Evolutionary conservation across 2,329 filamentous ascomycete species (phyloP).

Genomic region (Sordariomycetes sp.): DNA sequence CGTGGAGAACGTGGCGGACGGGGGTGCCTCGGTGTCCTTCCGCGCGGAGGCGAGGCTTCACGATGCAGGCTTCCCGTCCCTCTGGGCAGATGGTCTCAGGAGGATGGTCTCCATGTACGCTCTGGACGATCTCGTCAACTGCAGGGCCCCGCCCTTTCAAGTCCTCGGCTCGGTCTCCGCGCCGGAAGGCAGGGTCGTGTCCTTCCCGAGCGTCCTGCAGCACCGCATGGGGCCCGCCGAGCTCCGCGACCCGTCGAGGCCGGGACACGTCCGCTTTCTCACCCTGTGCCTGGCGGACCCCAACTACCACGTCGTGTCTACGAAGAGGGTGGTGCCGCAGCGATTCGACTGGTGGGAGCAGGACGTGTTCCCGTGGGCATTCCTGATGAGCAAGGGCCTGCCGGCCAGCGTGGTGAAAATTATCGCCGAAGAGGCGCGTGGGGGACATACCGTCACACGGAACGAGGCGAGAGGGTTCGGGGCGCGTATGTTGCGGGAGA

Average conservation of each 20-base stretch:
- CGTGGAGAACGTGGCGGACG: conserved; percentile 1
- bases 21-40: not conserved
- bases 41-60: not conserved
- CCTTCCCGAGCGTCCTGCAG: conserved; percentile 1
- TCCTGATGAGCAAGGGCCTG: not conserved
- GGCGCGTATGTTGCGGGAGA: not conserved
- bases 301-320: conserved; percentile 1
- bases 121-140: not conserved
- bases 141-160: not conserved
- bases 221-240: conserved; percentile 1
- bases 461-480: conserved; percentile 1
- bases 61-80: not conserved
- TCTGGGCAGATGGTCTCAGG: not conserved
- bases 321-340: conserved; percentile 1
- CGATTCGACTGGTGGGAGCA: conserved; percentile 4
- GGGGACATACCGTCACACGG: not conserved
- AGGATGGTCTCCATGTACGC: not conserved
- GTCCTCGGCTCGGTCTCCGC: not conserved
- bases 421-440: not conserved
- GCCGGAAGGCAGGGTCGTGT: not conserved
- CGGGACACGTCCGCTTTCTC: conserved; percentile 2
- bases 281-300: conserved; percentile 1
- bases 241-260: not conserved
- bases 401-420: not conserved
- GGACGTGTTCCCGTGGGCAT: not conserved